phyloP scores from a whole-genome alignment of 345 rosid species.

The Hypericum perforatum region DNA sequence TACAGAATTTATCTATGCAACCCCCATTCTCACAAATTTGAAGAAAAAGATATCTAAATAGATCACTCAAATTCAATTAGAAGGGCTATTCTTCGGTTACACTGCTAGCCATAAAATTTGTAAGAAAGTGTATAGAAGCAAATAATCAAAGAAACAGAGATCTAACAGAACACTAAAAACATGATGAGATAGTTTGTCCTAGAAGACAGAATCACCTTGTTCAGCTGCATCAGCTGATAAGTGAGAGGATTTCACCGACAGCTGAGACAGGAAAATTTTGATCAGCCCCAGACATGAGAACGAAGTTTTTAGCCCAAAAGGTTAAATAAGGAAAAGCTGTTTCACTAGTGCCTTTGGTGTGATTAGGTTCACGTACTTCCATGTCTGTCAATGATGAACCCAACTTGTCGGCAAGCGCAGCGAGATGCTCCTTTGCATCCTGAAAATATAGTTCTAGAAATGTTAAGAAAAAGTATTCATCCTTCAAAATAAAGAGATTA shows the following conservation, averaged over 20 bases:
- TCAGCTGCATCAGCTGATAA: slow-evolving; percentile 65
- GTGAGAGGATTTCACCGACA: slow-evolving; percentile 55
- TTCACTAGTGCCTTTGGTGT: too few species aligned
- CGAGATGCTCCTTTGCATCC: slow-evolving; percentile 98
- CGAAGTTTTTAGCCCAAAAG: too few species aligned
- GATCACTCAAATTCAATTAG: not conserved
- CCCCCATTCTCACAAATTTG: too few species aligned
- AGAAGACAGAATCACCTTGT: slow-evolving; percentile 77
- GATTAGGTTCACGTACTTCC: slow-evolving; percentile 39
- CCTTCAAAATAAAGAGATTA: too few species aligned
- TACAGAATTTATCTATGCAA: too few species aligned
- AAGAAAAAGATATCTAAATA: too few species aligned
- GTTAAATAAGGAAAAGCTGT: too few species aligned
- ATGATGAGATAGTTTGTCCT: slow-evolving; percentile 41
- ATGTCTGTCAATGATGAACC: slow-evolving; percentile 85
- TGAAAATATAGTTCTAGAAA: slow-evolving; percentile 17
- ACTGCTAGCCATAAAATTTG: not conserved
- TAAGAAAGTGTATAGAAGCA: slow-evolving; percentile 1
- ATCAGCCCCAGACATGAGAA: slow-evolving; percentile 10
- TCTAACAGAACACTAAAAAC: slow-evolving; percentile 40
- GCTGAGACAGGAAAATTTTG: slow-evolving; percentile 44
- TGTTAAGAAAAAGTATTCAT: not conserved
- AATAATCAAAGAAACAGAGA: slow-evolving; percentile 25
- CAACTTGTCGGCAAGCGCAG: slow-evolving; percentile 87
- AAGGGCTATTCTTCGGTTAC: too few species aligned